Evolutionary conservation across 2,329 filamentous ascomycete species (phyloP), one percentile per base, ranked within the genome.

Genomic region (Phialocephala sp.): DNA sequence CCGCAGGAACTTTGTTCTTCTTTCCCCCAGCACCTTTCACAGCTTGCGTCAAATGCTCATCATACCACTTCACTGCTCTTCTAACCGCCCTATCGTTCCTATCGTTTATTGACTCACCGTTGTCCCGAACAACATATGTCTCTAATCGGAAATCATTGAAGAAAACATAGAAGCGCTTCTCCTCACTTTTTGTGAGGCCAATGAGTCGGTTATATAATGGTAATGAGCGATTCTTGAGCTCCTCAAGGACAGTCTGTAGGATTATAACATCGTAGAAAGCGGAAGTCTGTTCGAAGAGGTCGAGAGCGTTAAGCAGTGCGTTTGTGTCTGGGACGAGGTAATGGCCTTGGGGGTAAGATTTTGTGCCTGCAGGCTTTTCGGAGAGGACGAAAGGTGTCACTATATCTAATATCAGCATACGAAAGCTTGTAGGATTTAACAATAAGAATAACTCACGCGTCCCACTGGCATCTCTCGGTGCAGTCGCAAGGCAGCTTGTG

Each of bases 131-230:
- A 57, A 97, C 87, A 75, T 97, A 91, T 0, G 95, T 99, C 78
- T 99, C 96, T 45, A 94, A 83, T 60, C 94, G 87, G 76, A 99
- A 99, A 74, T 99, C 95, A 78, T 99, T 99, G 86, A 98, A 98
- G 78, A 99, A 99, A 60, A 99, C 92, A 76, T 98, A 97, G 77
- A 97, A 98, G 62, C 94, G 89, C 83, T 99, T 99, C 71, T 97
- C 93, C 73, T 97, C 93, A 75, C 94, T 97, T 79, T 94, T 97
- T 45, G 94, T 97, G 69, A 99, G 83, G 24, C 91, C 89, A 71
- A 98, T 88, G 59, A 99, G 83, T 45, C 95, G 91, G 78, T 97
- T 97, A 81, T 98, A 99, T 43, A 99, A 87, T 50, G 95, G 95
- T 67, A 98, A 80, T 14, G 94, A 98, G 72, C 94, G 88, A 77